Conservation (phyloP, 192 early-diverging fungal genomes). For the Podochytrium sp. region DNA sequence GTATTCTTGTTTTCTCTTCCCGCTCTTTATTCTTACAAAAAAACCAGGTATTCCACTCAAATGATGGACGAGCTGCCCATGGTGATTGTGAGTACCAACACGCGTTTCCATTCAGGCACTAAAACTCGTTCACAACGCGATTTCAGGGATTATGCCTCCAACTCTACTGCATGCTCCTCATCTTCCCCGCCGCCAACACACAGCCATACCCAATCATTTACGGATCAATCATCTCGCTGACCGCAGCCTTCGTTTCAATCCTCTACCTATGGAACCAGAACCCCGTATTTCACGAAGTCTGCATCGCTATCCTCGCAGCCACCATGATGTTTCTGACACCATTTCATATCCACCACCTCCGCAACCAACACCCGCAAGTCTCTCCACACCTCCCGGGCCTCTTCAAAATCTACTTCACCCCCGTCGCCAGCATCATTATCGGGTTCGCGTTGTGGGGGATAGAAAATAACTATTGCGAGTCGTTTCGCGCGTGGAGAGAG, state of each 20-base stretch:
- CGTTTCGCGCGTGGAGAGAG: constrained; percentile 52
- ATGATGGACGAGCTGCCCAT: constrained; percentile 76
- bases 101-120: background rate
- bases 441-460: constrained; percentile 76
- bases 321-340: constrained; percentile 13
- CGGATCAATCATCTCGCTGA: background rate
- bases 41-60: background rate
- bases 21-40: too few relatives aligned
- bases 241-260: constrained; percentile 6
- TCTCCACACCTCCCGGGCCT: background rate
- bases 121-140: background rate
- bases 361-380: background rate
- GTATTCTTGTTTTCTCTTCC: too few relatives aligned
- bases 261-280: constrained; percentile 67
- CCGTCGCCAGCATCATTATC: background rate
- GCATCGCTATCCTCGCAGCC: constrained; percentile 26
- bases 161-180: constrained; percentile 36
- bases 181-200: background rate
- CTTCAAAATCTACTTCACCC: background rate
- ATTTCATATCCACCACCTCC: constrained; percentile 31
- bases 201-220: background rate
- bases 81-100: constrained; percentile 28
- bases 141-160: background rate
- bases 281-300: constrained; percentile 67
- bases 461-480: constrained; percentile 72